phyloP scores from a whole-genome alignment of 495 filamentous ascomycete genomes.

The Opeltia flavorubescens region DNA sequence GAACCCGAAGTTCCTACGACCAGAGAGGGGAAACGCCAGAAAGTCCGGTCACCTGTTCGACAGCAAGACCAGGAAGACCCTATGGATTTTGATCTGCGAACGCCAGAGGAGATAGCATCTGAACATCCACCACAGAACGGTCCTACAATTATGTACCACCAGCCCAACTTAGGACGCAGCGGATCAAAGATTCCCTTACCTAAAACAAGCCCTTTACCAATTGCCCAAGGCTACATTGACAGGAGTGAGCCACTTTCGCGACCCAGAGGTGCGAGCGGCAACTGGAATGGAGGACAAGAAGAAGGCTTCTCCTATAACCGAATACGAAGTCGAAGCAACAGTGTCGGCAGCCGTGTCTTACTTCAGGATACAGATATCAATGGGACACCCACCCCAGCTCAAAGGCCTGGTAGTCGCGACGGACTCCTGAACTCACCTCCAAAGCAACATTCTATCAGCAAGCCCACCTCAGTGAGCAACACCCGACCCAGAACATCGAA shows the following conservation, averaged over 20 bases:
- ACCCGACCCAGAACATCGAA: not conserved
- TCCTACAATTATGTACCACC: slow-evolving; percentile 26
- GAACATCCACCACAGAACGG: slow-evolving; percentile 34
- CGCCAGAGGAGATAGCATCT: slow-evolving; percentile 66
- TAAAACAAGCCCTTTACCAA: slow-evolving; percentile 61
- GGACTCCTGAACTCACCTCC: slow-evolving; percentile 17
- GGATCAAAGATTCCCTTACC: slow-evolving; percentile 75
- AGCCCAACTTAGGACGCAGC: slow-evolving; percentile 31
- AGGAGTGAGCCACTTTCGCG: slow-evolving; percentile 54
- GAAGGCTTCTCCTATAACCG: slow-evolving; percentile 45
- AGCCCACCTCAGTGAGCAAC: not conserved
- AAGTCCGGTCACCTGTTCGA: slow-evolving; percentile 30
- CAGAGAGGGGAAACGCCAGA: slow-evolving; percentile 28
- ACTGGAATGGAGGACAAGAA: slow-evolving; percentile 40
- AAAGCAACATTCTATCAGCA: slow-evolving; percentile 16
- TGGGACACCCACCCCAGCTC: slow-evolving; percentile 27
- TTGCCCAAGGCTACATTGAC: slow-evolving; percentile 53
- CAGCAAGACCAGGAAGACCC: slow-evolving; percentile 28
- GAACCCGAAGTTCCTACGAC: slow-evolving; percentile 25
- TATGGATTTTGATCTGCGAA: slow-evolving; percentile 55
- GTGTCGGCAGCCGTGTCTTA: slow-evolving; percentile 43
- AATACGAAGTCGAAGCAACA: slow-evolving; percentile 58
- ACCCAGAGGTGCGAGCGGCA: slow-evolving; percentile 37
- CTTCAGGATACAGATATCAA: slow-evolving; percentile 31
- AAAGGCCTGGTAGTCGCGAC: slow-evolving; percentile 34